phyloP scores from a whole-genome alignment of 1,284 basidiomycete genomes.

The Heterobasidion occidentale region DNA sequence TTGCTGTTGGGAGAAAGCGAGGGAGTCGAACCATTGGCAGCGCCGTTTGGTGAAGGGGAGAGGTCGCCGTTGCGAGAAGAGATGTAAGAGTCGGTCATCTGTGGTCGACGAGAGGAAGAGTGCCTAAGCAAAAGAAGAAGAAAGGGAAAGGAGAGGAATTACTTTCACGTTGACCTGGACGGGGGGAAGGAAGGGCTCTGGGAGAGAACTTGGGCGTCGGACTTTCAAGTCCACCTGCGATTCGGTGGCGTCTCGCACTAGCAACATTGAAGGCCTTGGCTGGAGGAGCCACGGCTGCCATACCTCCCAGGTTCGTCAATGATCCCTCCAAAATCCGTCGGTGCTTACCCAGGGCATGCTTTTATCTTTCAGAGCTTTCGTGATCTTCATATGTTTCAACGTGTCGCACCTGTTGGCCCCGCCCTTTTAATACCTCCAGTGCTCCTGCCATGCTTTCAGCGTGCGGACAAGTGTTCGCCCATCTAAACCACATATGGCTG shows the following conservation, averaged over 20 bases:
- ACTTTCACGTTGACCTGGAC: slow-evolving; percentile 32
- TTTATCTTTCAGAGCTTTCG: slow-evolving; percentile 2
- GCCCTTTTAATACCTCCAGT: not conserved
- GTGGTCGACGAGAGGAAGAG: slow-evolving; percentile 17
- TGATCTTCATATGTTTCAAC: not conserved
- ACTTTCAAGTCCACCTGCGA: slow-evolving; percentile 20
- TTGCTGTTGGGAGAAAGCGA: slow-evolving; percentile 36
- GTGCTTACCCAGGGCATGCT: slow-evolving; percentile 12
- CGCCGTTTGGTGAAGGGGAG: slow-evolving; percentile 42
- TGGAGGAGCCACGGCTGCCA: slow-evolving; percentile 14
- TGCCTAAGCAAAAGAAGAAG: slow-evolving; percentile 16
- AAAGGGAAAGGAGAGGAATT: slow-evolving; percentile 19
- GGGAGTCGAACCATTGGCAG: slow-evolving; percentile 50
- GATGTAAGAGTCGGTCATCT: slow-evolving; percentile 70
- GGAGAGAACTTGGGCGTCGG: slow-evolving; percentile 34
- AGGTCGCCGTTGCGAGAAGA: slow-evolving; percentile 59
- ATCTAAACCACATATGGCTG: not conserved
- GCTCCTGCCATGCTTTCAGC: not conserved
- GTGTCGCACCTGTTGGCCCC: not conserved
- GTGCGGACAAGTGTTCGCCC: not conserved
- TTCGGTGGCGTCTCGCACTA: slow-evolving; percentile 17
- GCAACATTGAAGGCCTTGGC: slow-evolving; percentile 17
- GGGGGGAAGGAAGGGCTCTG: slow-evolving; percentile 35
- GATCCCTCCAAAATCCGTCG: not conserved
- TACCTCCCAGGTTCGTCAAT: slow-evolving; percentile 1